A percentile compares a stretch with the other conserved stretches of the same genome.
These are phyloP conservation scores for Populus hybrid DNA, from an alignment of 441 rosid species.

Conservation along the genomic window DNA sequence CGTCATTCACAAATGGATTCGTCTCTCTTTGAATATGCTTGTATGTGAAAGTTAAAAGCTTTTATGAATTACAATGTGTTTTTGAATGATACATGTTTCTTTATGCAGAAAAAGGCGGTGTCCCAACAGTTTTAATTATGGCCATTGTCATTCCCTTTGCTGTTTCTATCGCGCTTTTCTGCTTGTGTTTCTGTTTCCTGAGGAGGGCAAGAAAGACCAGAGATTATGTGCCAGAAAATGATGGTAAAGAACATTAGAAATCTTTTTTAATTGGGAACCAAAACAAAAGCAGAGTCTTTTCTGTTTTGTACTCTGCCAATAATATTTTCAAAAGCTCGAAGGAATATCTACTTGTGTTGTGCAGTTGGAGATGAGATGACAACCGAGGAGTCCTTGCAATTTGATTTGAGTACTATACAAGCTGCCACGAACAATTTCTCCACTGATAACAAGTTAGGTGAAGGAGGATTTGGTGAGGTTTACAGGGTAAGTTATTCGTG, in stretches of 20 bases:
- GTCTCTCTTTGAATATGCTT: background rate
- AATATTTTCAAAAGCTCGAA: background rate
- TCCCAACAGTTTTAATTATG: no score
- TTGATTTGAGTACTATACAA: slow-evolving; percentile 41
- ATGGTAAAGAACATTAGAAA: no score
- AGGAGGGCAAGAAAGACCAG: no score
- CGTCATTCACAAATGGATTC: background rate
- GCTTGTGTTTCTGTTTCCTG: no score
- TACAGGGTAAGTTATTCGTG: slow-evolving; percentile 48
- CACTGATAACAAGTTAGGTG: slow-evolving; percentile 47
- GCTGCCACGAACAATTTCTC: slow-evolving; percentile 55
- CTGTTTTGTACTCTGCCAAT: background rate
- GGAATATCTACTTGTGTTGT: background rate
- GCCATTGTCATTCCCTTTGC: no score
- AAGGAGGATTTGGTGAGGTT: slow-evolving; percentile 86
- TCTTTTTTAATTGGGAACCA: no score
- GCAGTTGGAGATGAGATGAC: slow-evolving; percentile 30
- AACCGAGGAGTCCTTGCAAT: slow-evolving; percentile 37
- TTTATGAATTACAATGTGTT: no score
- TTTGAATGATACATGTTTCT: no score
- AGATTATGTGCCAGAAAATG: no score
- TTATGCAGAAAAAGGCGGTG: no score
- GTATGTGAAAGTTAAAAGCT: background rate
- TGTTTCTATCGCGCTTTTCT: no score
- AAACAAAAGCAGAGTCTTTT: no score